phyloP scores from a whole-genome alignment of 2,329 filamentous ascomycete genomes.

The Karstenula rhodostoma region DNA sequence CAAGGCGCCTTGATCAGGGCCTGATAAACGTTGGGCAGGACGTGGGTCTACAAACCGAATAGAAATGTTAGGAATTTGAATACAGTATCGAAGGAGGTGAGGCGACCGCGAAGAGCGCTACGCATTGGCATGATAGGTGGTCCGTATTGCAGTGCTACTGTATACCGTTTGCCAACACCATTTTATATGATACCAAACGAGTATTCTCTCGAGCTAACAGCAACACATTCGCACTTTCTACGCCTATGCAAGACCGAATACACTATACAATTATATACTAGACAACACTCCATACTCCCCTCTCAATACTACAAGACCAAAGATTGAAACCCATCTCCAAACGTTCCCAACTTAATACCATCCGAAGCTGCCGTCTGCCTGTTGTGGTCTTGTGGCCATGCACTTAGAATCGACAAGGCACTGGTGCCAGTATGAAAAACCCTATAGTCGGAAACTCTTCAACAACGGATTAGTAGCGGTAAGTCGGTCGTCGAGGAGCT shows the following conservation, averaged over 20 bases:
- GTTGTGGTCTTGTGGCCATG: neutral
- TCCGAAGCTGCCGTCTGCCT: neutral
- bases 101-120: too few relatives aligned
- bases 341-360: neutral
- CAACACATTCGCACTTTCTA: neutral
- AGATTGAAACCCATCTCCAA: neutral
- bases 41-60: too few relatives aligned
- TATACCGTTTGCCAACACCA: too few relatives aligned
- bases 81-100: too few relatives aligned
- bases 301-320: neutral
- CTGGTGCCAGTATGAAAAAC: neutral
- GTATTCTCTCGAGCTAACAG: neutral
- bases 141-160: too few relatives aligned
- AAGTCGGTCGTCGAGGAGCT: conserved; percentile 42
- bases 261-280: neutral
- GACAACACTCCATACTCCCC: neutral
- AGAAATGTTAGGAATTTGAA: too few relatives aligned
- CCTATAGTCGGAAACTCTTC: neutral
- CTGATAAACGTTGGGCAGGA: too few relatives aligned
- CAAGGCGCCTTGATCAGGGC: too few relatives aligned
- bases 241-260: neutral
- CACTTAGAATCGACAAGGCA: neutral
- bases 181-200: neutral
- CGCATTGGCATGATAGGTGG: too few relatives aligned
- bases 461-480: conserved; percentile 39